Evolutionary conservation across 345 rosid species (phyloP), one percentile per base, ranked within the genome.

Genomic region (Pistacia atlantica): DNA sequence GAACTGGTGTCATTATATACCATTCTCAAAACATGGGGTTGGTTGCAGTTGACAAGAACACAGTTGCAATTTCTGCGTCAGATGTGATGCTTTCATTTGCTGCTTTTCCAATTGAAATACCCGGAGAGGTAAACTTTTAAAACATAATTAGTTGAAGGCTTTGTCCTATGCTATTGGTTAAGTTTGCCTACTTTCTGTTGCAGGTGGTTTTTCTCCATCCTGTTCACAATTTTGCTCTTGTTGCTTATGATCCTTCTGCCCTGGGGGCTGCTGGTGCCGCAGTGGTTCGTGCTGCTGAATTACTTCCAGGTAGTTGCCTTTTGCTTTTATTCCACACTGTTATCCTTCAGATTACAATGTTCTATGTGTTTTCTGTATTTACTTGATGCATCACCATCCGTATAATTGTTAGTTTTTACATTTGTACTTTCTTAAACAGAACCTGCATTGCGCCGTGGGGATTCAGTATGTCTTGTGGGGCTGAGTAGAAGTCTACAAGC

Each of bases 161-260:
- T 71, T 66, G 3, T 42, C 25, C 31, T 1, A 35, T 54, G 37
- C 54, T 66, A 48, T 76, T 74, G 80, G 74, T 69, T 81, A 54
- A 81, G 70, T 72, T 42, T 79, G 60, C 65, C 31, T 60, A 65
- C 60, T 65, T 82, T 77, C 55, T 63, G 65, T 51, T 84, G 71
- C 89, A 93, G 99, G 95, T 96, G 79, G 93, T 93, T 76, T 96
- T 93, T 80, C 97, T 96, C 79, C 99, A 96, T 83, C 99, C 98
- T 74, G 97, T 96, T 83, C 93, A 91, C 82, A 96, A 96, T 81
- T 96, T 86, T 81, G 97, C 98, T 72, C 89, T 93, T 75, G 93
- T 96, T 80, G 97, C 97, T 14, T 96, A 93, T 84, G 89, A 96
- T 69, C 97, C 98, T 28, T 85, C 91, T 74, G 93, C 93, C 60